Conservation (phyloP, 192 early-diverging fungal species). For the Mortierella antarctica region DNA sequence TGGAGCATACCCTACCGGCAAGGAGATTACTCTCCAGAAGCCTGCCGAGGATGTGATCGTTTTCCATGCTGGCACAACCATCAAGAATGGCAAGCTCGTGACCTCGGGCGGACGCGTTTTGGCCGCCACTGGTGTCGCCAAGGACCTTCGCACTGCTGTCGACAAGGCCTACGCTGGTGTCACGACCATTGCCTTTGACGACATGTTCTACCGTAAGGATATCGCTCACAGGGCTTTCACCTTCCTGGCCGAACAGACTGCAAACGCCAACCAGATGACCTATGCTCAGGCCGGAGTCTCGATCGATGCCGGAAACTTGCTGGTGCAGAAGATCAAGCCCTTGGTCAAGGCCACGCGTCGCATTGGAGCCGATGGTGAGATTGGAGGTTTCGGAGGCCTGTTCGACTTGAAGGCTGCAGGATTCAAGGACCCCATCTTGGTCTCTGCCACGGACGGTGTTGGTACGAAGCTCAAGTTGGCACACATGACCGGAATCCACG, state of each 20-base stretch:
- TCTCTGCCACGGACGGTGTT: conserved; percentile 98
- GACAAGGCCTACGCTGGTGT: conserved; percentile 80
- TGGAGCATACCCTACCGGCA: conserved; percentile 85
- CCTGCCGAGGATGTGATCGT: conserved; percentile 61
- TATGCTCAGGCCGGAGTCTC: conserved; percentile 97
- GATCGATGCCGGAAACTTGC: conserved; percentile 95
- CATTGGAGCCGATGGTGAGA: conserved; percentile 93
- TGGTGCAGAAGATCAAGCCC: conserved; percentile 97
- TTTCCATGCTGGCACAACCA: conserved; percentile 94
- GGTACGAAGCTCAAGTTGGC: conserved; percentile 99
- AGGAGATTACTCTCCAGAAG: conserved; percentile 72
- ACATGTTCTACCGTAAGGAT: conserved; percentile 90
- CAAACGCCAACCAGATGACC: conserved; percentile 67
- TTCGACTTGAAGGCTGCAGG: conserved; percentile 97
- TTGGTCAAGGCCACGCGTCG: conserved; percentile 93
- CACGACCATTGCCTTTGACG: conserved; percentile 80
- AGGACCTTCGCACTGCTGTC: conserved; percentile 81
- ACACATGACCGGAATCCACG: conserved; percentile 83
- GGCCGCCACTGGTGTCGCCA: conserved; percentile 86
- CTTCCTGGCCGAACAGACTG: conserved; percentile 46
- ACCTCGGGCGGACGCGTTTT: conserved; percentile 97
- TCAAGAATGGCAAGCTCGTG: conserved; percentile 67
- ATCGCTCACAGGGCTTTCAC: conserved; percentile 82
- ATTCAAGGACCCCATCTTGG: conserved; percentile 92
- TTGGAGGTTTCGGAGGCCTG: conserved; percentile 98